Evolutionary conservation across 2,329 filamentous ascomycete genomes (phyloP), one percentile per base, ranked within the genome.

Genomic region (Septoria petroselini): DNA sequence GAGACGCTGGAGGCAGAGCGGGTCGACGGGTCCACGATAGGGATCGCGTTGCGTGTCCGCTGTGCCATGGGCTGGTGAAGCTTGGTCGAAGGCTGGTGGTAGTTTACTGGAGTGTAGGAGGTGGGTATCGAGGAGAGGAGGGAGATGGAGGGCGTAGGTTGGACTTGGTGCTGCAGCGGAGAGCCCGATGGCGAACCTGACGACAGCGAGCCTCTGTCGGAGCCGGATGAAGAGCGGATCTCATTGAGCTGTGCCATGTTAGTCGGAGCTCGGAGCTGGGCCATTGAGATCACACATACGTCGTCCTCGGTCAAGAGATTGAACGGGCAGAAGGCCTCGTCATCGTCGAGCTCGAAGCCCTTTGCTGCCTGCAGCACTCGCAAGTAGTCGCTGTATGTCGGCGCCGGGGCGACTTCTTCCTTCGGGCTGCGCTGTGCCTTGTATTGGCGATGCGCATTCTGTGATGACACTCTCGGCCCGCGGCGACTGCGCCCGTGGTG

Each of bases 1-100:
- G 81, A 83, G 65, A 84, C 78, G 75, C 89, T 95, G 49, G 89
- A 84, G 76, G 96, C 85, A 65, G 90, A 83, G 66, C 93, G 90
- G 50, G 91, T 96, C 61, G 82, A 87, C 47, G 93, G 93, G 77
- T 98, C 95, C 72, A 97, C 88, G 69, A 98, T 98, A 52, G 91
- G 91, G 61, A 97, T 97, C 65, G 93, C 89, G 71, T 96, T 97
- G 71, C 90, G 88, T 51, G 86, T 83, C 61, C 93, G 88, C 58
- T 91, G 88, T 55, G 91, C 88, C 55, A 91, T 80, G 54, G 91
- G 89, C 76, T 96, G 91, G 73, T 95, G 89, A 56, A 94, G 78
- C 75, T 95, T 96, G 62, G 91, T 77, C 71, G 82, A 68, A 34
- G 69, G 63, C 57, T 70, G 70, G 73, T 86, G 83, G 71, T 81